Percentiles rank a stretch among this genome's conserved stretches.
Conservation (phyloP, 495 filamentous ascomycete species). For the Daldinia grandis region DNA sequence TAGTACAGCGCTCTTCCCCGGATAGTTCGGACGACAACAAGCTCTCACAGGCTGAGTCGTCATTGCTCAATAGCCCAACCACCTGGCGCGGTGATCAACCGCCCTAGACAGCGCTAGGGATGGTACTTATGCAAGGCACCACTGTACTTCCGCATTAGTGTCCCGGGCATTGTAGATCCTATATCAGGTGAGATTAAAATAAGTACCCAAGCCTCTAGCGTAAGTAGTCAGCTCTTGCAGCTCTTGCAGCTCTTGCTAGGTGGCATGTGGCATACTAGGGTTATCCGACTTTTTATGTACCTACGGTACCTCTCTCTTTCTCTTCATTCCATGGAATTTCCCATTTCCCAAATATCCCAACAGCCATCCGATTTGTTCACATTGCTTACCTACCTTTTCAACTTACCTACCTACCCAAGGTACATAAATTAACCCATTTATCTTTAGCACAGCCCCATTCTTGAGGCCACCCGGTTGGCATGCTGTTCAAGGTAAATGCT, state of each 20-base stretch:
- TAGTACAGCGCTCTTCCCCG: conserved; percentile 12
- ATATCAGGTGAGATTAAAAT: conserved; percentile 13
- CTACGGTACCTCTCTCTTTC: too few species aligned
- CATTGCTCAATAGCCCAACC: neutral
- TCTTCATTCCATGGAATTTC: neutral
- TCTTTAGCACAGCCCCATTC: conserved; percentile 14
- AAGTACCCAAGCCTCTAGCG: conserved; percentile 9
- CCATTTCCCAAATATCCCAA: neutral
- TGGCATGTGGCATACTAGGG: neutral
- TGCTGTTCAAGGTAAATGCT: conserved; percentile 3
- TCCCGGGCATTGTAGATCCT: conserved; percentile 10
- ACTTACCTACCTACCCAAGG: neutral
- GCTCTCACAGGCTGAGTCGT: neutral
- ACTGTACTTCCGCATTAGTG: conserved; percentile 21
- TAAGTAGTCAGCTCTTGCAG: conserved; percentile 8
- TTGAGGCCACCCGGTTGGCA: conserved; percentile 6
- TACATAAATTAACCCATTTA: neutral
- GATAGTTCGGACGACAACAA: conserved; percentile 28
- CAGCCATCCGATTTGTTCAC: conserved; percentile 5
- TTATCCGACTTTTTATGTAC: neutral
- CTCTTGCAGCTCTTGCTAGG: neutral
- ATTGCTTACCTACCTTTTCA: neutral
- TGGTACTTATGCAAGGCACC: conserved; percentile 39
- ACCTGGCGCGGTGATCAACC: conserved; percentile 12
- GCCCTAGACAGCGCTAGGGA: conserved; percentile 14